Percentiles rank a stretch among this genome's conserved stretches.
Evolutionary conservation across 2,329 filamentous ascomycete species (phyloP).

Genomic region (Aspergillus sp.): DNA sequence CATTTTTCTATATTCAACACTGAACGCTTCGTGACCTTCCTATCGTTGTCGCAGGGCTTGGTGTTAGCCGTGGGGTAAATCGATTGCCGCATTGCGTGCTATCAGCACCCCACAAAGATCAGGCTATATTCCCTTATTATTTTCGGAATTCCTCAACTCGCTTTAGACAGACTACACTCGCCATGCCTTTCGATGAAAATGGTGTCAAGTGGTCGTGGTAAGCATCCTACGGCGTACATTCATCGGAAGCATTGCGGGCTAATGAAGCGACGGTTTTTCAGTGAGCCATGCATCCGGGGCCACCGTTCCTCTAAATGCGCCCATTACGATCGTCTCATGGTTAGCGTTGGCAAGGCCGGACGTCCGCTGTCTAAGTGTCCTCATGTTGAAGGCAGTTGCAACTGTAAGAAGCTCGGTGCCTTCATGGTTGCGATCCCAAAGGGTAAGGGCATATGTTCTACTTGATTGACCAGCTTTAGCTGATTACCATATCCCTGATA

Average conservation of each 20-base stretch:
- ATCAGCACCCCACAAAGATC: neutral
- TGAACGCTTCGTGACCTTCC: neutral
- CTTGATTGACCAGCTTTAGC: conserved; percentile 14
- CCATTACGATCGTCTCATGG: conserved; percentile 50
- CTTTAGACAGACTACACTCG: conserved; percentile 1
- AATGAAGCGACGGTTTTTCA: conserved; percentile 15
- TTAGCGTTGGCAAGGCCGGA: conserved; percentile 51
- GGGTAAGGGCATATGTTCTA: conserved; percentile 28
- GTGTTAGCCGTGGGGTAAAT: neutral
- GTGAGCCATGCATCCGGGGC: conserved; percentile 50
- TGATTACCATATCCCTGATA: conserved; percentile 13
- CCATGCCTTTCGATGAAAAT: conserved; percentile 47
- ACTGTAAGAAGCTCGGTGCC: conserved; percentile 42
- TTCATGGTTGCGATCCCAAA: conserved; percentile 48
- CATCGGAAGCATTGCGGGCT: neutral
- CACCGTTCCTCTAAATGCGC: conserved; percentile 52
- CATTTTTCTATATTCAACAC: neutral
- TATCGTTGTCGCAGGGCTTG: neutral
- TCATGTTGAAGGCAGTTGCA: conserved; percentile 45
- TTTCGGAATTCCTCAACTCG: neutral
- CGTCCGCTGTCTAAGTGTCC: conserved; percentile 49
- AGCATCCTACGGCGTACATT: conserved; percentile 3
- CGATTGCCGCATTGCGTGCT: conserved; percentile 2
- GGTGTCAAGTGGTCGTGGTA: conserved; percentile 50
- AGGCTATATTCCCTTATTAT: neutral